These are phyloP conservation scores for Puccinellia tenuiflora DNA, from an alignment of 176 grass and related monocot genomes.

Conservation along the genomic window DNA sequence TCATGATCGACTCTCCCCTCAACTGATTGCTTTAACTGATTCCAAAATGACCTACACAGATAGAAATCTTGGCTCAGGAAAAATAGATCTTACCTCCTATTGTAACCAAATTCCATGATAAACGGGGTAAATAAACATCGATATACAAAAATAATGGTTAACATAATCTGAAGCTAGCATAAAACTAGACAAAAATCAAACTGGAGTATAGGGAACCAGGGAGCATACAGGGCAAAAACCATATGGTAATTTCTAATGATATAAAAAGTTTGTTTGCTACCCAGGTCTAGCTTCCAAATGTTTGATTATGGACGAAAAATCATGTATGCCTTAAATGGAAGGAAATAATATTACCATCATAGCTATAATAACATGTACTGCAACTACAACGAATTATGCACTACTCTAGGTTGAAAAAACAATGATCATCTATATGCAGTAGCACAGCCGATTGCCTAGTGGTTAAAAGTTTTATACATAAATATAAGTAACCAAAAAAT, in stretches of 20 bases:
- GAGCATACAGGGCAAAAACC: too few species aligned
- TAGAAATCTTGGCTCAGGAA: not conserved
- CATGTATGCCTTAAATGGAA: not conserved
- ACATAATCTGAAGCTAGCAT: not conserved
- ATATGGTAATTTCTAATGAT: too few species aligned
- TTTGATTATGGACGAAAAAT: not conserved
- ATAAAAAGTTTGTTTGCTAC: too few species aligned
- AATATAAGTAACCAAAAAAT: not conserved
- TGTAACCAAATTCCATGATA: not conserved
- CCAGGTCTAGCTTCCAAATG: not conserved
- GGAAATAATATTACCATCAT: not conserved
- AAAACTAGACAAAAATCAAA: not conserved
- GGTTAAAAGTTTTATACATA: not conserved
- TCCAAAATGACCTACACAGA: not conserved
- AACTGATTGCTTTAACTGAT: not conserved
- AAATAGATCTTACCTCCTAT: not conserved
- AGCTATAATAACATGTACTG: not conserved
- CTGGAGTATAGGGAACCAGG: not conserved
- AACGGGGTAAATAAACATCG: not conserved
- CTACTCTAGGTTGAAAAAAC: not conserved
- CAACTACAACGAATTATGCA: not conserved
- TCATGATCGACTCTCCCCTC: not conserved
- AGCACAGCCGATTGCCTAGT: not conserved
- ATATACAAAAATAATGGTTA: not conserved
- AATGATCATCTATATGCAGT: not conserved